Conservation (phyloP, 1,284 basidiomycete species). For the Ustilago sp. region DNA sequence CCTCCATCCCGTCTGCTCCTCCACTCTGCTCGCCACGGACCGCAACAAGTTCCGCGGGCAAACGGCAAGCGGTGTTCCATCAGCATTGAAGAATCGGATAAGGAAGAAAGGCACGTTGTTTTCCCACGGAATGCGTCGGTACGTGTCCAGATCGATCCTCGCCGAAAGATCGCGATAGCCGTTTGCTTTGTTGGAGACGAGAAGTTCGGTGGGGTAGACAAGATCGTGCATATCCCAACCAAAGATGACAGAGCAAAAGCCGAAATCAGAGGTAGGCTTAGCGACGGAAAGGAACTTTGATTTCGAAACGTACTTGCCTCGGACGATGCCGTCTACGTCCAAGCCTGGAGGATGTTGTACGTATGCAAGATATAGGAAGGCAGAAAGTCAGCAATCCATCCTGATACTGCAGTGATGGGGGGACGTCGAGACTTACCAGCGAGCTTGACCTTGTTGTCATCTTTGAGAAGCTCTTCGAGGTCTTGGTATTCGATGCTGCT, state of each 20-base stretch:
- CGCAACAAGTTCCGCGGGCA: slow-evolving; percentile 87
- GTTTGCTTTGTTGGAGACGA: slow-evolving; percentile 88
- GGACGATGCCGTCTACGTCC: slow-evolving; percentile 81
- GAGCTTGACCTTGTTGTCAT: slow-evolving; percentile 89
- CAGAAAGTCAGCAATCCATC: neutral
- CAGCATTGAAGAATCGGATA: slow-evolving; percentile 83
- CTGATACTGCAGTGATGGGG: neutral
- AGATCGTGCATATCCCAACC: slow-evolving; percentile 52
- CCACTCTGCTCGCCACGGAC: slow-evolving; percentile 73
- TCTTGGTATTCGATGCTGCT: slow-evolving; percentile 34
- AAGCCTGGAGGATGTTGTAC: slow-evolving; percentile 33
- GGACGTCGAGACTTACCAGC: slow-evolving; percentile 70
- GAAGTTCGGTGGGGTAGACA: slow-evolving; percentile 81
- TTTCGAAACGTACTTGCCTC: slow-evolving; percentile 95
- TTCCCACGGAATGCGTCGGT: slow-evolving; percentile 90
- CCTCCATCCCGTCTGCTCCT: slow-evolving; percentile 46
- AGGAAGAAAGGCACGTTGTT: slow-evolving; percentile 91
- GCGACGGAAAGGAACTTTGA: slow-evolving; percentile 88
- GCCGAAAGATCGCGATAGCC: slow-evolving; percentile 91
- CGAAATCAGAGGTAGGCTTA: slow-evolving; percentile 76
- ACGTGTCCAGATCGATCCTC: slow-evolving; percentile 82
- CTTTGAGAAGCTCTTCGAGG: slow-evolving; percentile 70
- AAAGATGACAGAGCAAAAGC: slow-evolving; percentile 60
- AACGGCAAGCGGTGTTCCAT: slow-evolving; percentile 74
- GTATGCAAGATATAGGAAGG: neutral